Conservation (phyloP, 768 basidiomycete species). For the Terana coerulea region DNA sequence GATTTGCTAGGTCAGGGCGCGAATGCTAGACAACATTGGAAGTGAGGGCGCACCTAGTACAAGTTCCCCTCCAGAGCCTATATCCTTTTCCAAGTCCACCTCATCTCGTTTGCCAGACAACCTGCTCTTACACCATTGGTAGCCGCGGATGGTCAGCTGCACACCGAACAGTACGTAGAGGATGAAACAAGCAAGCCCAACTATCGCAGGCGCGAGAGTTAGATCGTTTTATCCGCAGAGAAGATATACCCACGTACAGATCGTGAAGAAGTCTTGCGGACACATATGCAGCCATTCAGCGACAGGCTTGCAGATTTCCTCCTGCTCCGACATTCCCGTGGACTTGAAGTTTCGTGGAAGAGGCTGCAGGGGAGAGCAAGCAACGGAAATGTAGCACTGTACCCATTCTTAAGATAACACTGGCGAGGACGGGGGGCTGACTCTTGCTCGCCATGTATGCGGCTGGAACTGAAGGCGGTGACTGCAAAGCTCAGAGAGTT, state of each 20-base stretch:
- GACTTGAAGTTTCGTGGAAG: too few relatives aligned
- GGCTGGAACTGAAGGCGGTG: too few relatives aligned
- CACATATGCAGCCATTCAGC: background rate
- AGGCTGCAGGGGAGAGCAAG: too few relatives aligned
- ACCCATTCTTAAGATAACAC: too few relatives aligned
- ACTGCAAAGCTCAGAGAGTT: too few relatives aligned
- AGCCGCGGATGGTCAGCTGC: background rate
- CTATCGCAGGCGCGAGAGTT: background rate
- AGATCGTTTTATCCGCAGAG: background rate
- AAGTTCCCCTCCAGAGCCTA: background rate
- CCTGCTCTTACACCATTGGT: background rate
- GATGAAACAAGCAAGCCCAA: background rate
- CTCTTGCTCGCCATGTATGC: too few relatives aligned
- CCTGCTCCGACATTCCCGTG: too few relatives aligned
- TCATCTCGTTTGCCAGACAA: background rate
- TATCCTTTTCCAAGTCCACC: background rate
- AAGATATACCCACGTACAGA: background rate
- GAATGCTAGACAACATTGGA: background rate
- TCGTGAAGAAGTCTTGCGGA: background rate
- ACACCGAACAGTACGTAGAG: slow-evolving; percentile 2
- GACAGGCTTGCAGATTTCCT: background rate
- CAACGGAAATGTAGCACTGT: too few relatives aligned
- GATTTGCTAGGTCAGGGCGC: background rate
- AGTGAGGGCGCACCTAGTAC: background rate
- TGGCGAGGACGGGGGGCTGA: too few relatives aligned